Conservation (phyloP, 225 moss, liverwort and hornwort genomes). For the Neckera pumila region DNA sequence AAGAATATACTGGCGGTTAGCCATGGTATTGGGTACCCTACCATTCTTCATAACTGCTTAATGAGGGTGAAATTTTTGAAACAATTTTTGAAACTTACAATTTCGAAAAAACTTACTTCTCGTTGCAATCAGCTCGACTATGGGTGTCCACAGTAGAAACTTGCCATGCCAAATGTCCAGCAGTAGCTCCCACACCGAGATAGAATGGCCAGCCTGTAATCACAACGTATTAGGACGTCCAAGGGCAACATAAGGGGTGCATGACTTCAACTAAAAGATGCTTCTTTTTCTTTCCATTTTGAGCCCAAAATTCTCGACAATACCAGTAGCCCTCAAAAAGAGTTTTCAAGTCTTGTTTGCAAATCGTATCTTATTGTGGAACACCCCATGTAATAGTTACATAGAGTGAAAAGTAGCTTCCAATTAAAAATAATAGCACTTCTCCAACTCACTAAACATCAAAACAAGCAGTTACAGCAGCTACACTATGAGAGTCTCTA, state of each 20-base stretch:
- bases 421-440: neutral
- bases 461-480: neutral
- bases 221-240: neutral
- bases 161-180: conserved; percentile 85
- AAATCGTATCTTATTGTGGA: neutral
- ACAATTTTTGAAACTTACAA: neutral
- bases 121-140: conserved; percentile 59
- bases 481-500: neutral
- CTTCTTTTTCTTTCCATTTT: neutral
- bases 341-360: neutral
- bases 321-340: neutral
- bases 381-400: neutral
- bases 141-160: conserved; percentile 56
- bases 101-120: conserved; percentile 42
- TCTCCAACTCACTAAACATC: neutral
- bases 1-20: neutral
- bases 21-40: neutral
- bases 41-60: neutral
- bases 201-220: conserved; percentile 88
- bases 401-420: neutral
- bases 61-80: neutral
- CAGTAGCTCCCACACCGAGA: conserved; percentile 47
- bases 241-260: neutral
- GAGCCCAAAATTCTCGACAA: neutral
- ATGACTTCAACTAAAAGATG: neutral